Conservation (phyloP, 345 rosid genomes). For the Corymbia maculata region DNA sequence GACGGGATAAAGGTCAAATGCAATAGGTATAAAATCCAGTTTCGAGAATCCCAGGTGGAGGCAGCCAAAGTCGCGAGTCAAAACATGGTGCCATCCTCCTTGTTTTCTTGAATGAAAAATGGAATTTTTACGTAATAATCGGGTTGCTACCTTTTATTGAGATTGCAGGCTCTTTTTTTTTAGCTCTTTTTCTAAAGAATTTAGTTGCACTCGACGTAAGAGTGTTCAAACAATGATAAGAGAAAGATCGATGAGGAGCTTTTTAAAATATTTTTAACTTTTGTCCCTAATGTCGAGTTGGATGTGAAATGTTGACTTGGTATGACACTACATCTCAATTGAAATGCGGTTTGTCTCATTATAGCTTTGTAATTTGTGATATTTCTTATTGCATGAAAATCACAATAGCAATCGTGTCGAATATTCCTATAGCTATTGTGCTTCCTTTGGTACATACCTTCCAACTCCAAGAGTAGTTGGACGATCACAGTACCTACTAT, state of each 20-base stretch:
- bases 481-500: not conserved
- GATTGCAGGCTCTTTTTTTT: not conserved
- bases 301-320: not conserved
- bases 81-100: not conserved
- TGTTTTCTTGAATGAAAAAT: not conserved
- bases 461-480: not conserved
- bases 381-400: not conserved
- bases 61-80: not conserved
- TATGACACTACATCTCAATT: not conserved
- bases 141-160: not conserved
- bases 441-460: not conserved
- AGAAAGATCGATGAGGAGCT: not conserved
- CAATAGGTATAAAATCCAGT: not conserved
- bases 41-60: fast-evolving
- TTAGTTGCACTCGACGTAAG: not conserved
- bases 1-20: not conserved
- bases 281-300: not conserved
- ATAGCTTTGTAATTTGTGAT: not conserved
- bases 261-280: not conserved
- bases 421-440: not conserved
- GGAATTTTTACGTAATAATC: not conserved
- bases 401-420: not conserved
- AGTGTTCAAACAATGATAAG: not conserved
- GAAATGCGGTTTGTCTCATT: not conserved
- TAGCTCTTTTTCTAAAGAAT: not conserved